Evolutionary conservation across 2,329 filamentous ascomycete genomes (phyloP).

Genomic region (Zasmidium cellare): DNA sequence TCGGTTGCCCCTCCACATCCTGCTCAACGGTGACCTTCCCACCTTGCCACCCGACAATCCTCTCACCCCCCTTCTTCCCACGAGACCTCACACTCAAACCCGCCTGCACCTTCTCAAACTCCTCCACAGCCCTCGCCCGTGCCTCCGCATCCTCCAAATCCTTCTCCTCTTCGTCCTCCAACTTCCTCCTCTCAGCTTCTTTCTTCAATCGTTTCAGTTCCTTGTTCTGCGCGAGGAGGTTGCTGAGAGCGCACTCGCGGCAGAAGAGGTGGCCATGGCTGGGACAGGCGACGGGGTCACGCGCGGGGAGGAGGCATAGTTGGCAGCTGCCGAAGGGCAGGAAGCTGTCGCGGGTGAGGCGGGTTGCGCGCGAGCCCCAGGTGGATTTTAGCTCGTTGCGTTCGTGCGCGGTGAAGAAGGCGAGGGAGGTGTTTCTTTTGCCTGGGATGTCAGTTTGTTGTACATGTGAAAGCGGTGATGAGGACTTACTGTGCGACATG

Average conservation of each 20-base stretch:
- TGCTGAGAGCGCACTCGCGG: constrained; percentile 86
- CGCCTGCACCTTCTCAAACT: constrained; percentile 84
- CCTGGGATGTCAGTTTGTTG: constrained; percentile 25
- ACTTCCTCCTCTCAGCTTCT: constrained; percentile 57
- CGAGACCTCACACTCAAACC: constrained; percentile 49
- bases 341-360: constrained; percentile 85
- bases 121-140: constrained; percentile 66
- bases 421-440: constrained; percentile 87
- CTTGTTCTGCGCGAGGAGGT: constrained; percentile 87
- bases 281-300: constrained; percentile 78
- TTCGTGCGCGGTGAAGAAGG: constrained; percentile 93
- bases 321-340: constrained; percentile 87
- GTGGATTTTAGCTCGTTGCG: constrained; percentile 75
- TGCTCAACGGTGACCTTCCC: constrained; percentile 31
- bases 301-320: constrained; percentile 79
- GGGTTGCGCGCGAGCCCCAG: constrained; percentile 82
- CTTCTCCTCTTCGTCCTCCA: constrained; percentile 63
- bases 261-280: constrained; percentile 86
- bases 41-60: constrained; percentile 45
- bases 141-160: constrained; percentile 68
- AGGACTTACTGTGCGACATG: constrained; percentile 18
- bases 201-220: constrained; percentile 83
- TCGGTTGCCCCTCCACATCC: constrained; percentile 30
- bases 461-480: background rate
- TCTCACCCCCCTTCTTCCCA: constrained; percentile 42